phyloP scores from a whole-genome alignment of 2,329 filamentous ascomycete genomes.

The Metarhizium anisopliae region DNA sequence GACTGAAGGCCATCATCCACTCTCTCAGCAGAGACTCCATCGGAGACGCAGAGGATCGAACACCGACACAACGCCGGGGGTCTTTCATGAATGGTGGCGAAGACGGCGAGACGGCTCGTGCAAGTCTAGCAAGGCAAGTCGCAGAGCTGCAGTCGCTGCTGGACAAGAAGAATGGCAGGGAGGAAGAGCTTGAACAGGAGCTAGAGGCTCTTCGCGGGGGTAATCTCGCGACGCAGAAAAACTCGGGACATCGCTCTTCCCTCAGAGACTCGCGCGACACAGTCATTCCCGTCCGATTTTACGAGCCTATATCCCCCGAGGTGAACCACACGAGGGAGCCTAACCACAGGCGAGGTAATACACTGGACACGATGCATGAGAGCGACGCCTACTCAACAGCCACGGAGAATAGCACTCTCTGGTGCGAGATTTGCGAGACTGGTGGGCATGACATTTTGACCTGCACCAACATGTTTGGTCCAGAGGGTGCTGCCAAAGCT shows the following conservation, averaged over 20 bases:
- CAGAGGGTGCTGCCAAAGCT: slow-evolving; percentile 27
- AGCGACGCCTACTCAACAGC: slow-evolving; percentile 60
- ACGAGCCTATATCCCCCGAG: slow-evolving; percentile 39
- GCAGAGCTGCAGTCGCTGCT: slow-evolving; percentile 65
- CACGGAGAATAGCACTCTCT: slow-evolving; percentile 66
- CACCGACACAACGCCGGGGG: slow-evolving; percentile 18
- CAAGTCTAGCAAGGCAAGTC: slow-evolving; percentile 73
- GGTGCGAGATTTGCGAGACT: slow-evolving; percentile 95
- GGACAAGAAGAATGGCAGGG: slow-evolving; percentile 62
- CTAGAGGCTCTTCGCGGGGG: slow-evolving; percentile 55
- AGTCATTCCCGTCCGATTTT: slow-evolving; percentile 46
- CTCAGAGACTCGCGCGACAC: slow-evolving; percentile 59
- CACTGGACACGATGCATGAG: slow-evolving; percentile 61
- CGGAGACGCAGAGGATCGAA: slow-evolving; percentile 29
- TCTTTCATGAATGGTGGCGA: slow-evolving; percentile 23
- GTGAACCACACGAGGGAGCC: slow-evolving; percentile 33
- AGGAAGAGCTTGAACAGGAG: slow-evolving; percentile 82
- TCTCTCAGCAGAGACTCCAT: slow-evolving; percentile 73
- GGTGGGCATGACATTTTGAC: slow-evolving; percentile 88
- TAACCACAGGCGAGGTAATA: slow-evolving; percentile 25
- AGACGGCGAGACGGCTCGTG: slow-evolving; percentile 28
- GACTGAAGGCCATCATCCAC: slow-evolving; percentile 95
- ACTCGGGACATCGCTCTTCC: slow-evolving; percentile 42
- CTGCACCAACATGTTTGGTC: slow-evolving; percentile 80
- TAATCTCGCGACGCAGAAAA: slow-evolving; percentile 15